Evolutionary conservation across 768 basidiomycete species (phyloP).

Genomic region (Exsudoporus frostii): DNA sequence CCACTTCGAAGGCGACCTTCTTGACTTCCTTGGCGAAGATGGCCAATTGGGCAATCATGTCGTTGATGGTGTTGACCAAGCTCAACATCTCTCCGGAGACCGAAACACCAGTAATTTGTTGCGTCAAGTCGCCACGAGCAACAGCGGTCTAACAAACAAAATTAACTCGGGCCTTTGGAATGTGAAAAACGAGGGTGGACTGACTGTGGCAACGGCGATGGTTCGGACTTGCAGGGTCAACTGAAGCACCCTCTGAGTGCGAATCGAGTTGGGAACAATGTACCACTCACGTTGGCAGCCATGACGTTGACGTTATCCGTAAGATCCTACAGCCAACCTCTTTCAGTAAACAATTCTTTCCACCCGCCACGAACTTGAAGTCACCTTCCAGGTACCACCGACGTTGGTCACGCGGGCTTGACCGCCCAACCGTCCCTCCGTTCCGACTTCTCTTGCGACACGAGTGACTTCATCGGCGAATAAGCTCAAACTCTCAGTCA

Average conservation of each 20-base stretch:
- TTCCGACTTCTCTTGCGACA: constrained; percentile 95
- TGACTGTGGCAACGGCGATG: constrained; percentile 87
- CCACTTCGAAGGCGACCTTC: constrained; percentile 95
- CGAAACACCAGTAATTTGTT: constrained; percentile 89
- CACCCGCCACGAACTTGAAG: background rate
- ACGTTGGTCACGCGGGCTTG: constrained; percentile 93
- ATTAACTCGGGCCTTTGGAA: background rate
- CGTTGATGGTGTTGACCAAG: constrained; percentile 96
- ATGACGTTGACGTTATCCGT: constrained; percentile 96
- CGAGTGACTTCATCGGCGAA: constrained; percentile 83
- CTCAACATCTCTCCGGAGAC: constrained; percentile 96
- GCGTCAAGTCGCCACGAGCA: constrained; percentile 87
- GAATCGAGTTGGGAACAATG: background rate
- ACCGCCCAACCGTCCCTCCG: constrained; percentile 91
- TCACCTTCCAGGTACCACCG: constrained; percentile 90
- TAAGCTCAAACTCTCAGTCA: constrained; percentile 84
- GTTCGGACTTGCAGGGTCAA: constrained; percentile 91
- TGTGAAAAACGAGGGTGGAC: constrained; percentile 22
- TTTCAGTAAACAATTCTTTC: background rate
- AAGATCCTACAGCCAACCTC: constrained; percentile 51
- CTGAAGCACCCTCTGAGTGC: constrained; percentile 34
- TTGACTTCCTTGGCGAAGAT: constrained; percentile 81
- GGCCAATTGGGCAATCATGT: constrained; percentile 68
- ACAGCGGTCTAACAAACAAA: constrained; percentile 69
- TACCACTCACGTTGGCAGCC: constrained; percentile 75